These are phyloP conservation scores for Musa itinerans DNA, from an alignment of 176 grass and related monocot genomes.

Conservation along the genomic window DNA sequence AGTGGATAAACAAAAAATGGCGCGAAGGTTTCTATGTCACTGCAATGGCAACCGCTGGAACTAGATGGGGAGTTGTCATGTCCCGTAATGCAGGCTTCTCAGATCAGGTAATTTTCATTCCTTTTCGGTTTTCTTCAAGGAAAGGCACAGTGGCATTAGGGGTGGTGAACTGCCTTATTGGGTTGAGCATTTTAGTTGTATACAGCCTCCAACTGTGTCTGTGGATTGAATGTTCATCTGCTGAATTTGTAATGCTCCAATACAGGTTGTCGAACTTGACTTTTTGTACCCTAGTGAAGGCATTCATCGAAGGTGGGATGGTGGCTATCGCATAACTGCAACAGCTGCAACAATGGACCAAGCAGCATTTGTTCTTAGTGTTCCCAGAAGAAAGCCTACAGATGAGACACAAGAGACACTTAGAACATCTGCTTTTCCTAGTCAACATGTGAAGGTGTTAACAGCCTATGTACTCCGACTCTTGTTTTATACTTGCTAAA, in stretches of 20 bases:
- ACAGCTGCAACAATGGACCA: conserved; percentile 87
- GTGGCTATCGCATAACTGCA: conserved; percentile 83
- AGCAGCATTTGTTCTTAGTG: conserved; percentile 80
- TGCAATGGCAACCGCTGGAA: conserved; percentile 91
- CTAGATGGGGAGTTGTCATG: conserved; percentile 96
- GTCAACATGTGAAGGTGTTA: conserved; percentile 81
- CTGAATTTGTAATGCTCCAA: not conserved
- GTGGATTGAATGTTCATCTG: not conserved
- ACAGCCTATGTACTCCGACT: not conserved
- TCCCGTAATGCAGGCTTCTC: conserved; percentile 89
- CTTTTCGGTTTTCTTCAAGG: conserved; percentile 5
- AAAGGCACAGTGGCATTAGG: not conserved
- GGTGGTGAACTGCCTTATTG: not conserved
- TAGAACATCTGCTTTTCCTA: conserved; percentile 90
- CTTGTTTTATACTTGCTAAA: not conserved
- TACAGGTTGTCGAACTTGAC: conserved; percentile 93
- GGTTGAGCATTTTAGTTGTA: not conserved
- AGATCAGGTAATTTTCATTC: conserved; percentile 48
- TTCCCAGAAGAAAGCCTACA: conserved; percentile 61
- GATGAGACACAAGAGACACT: conserved; percentile 96
- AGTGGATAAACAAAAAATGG: conserved; percentile 99
- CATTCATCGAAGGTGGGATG: conserved; percentile 92
- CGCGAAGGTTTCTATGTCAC: conserved; percentile 91
- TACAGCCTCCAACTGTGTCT: not conserved
- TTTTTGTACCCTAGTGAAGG: conserved; percentile 97